Evolutionary conservation across 2,329 filamentous ascomycete genomes (phyloP), one percentile per base, ranked within the genome.

Genomic region (Alternaria brassicae): DNA sequence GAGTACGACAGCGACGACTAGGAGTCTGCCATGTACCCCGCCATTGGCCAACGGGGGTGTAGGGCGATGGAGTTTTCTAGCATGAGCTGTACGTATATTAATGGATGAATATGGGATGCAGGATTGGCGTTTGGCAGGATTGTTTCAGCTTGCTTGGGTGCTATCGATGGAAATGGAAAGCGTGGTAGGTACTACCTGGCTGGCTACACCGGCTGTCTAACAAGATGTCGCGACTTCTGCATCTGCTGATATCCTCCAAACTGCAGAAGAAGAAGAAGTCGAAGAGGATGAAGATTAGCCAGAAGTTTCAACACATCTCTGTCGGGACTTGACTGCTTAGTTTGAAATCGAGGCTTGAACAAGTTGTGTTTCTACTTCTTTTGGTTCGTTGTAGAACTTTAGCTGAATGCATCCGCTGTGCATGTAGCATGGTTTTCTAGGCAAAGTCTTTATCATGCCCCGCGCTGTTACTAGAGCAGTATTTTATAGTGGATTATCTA

Each of bases 1-100:
- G 91, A 87, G 63, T 87, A 89, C 64, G 91, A 94, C 72, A 74
- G 71, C 51, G 73, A 77, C 54, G 66, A 74, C 36, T 71, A 71
- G 62, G 44, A 32, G 41, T 57, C 54, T 47, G 12, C 34, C n/a
- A 21, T 34, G 12, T 53, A 40, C 21, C 41, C 34, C 32, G 36
- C 41, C n/a, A 45, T 56, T 9, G 25, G 30, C 19, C 39, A 36
- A 13, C 8, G 21, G 9, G 41, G 45, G 45, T 21, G 15, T 12
- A 34, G 44, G n/a, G 17, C 41, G 1, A 50, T 21, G 12, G n/a
- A 51, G 9, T 7, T 56, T 23, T 12, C n/a, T 10, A 56, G 27
- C 37, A 50, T 42, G 12, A 9, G 34, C 19, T 42, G 13, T 21
- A 56, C n/a, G 19, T 40, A 13, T 23, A 40, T 40, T 9, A 23